Base-by-base conservation (phyloP, 768 basidiomycete genomes). In the Leccinum subgranulosum region DNA sequence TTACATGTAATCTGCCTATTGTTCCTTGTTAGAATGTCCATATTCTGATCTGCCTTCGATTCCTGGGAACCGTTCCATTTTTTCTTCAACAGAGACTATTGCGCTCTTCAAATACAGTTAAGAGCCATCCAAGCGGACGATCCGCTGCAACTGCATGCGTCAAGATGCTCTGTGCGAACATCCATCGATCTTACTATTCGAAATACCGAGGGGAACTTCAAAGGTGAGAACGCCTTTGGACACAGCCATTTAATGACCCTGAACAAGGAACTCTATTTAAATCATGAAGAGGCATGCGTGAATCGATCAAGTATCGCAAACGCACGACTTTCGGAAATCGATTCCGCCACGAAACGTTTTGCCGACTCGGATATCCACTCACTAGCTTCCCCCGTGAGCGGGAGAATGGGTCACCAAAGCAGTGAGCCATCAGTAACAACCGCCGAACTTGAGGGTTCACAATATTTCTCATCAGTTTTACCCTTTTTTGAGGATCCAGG, bases 61-160 rank as follows among this genome's bases (percentile, higher is more conserved):
- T 11, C 17, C 25, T 34, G 49, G 56, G 19, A 51, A 48, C 28
- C 48, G 17, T 28, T 27, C 36, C 36, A 39, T 39, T 39, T 39
- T 6, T 17, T 36, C n/a, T 19, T 41, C 31, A 36, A 34, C 61
- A 92, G 90, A 67, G 83, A 92, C 68, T 92, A 92, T 64, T 80
- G 80, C 2, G 82, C 79, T 9, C 80, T 92, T 15, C 91, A 91
- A 71, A 86, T 82, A 60, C 76, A 78, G 14, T 85, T 92, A 23
- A 75, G 76, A 14, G 78, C 78, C 2, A 83, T 90, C 54, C 79
- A 79, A 33, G 74, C 72, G 55, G 52, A 52, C 17, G 19, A 29
- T 14, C 14, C 58, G 7, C 71, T 69, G 0, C 72, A 74, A 54
- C 36, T 66, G 10, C 57, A 65, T 19, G 34, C 53, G 11, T 56